These are phyloP conservation scores for Syzygium syzygioides DNA, from an alignment of 441 rosid genomes.

Conservation along the genomic window DNA sequence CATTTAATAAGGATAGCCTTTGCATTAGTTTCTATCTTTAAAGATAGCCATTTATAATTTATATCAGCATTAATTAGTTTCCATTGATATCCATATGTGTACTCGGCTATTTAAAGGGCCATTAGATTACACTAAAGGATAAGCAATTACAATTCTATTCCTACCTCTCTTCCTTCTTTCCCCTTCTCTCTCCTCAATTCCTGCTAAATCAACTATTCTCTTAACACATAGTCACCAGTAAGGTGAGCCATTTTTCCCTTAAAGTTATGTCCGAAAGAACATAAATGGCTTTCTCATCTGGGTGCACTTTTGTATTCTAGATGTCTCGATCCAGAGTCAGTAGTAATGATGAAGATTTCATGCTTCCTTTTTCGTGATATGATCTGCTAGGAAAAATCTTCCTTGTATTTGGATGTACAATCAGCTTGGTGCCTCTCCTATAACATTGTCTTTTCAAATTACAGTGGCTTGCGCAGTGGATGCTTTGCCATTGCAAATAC, in stretches of 20 bases:
- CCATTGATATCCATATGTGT: too few relatives aligned
- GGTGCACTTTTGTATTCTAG: not conserved
- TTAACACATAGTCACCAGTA: not conserved
- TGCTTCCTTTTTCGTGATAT: not conserved
- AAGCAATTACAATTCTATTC: too few relatives aligned
- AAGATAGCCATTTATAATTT: too few relatives aligned
- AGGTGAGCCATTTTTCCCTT: not conserved
- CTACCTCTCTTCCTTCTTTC: too few relatives aligned
- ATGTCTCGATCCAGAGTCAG: not conserved
- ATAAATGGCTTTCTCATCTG: not conserved
- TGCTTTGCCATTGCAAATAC: constrained; percentile 42
- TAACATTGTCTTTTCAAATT: not conserved
- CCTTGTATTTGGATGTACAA: not conserved
- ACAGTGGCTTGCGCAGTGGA: constrained; percentile 50
- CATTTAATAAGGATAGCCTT: too few relatives aligned
- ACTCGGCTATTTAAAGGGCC: too few relatives aligned
- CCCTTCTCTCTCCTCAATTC: too few relatives aligned
- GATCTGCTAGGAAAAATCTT: not conserved
- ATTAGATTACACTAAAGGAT: too few relatives aligned
- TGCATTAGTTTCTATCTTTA: too few relatives aligned
- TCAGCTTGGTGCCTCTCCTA: not conserved
- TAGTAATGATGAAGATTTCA: not conserved
- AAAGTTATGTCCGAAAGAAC: not conserved
- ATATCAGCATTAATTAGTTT: too few relatives aligned
- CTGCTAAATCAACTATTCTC: too few relatives aligned